Percentiles rank a stretch among this genome's conserved stretches.
Evolutionary conservation across 2,329 filamentous ascomycete species (phyloP).

Genomic region (Colletotrichum horii): DNA sequence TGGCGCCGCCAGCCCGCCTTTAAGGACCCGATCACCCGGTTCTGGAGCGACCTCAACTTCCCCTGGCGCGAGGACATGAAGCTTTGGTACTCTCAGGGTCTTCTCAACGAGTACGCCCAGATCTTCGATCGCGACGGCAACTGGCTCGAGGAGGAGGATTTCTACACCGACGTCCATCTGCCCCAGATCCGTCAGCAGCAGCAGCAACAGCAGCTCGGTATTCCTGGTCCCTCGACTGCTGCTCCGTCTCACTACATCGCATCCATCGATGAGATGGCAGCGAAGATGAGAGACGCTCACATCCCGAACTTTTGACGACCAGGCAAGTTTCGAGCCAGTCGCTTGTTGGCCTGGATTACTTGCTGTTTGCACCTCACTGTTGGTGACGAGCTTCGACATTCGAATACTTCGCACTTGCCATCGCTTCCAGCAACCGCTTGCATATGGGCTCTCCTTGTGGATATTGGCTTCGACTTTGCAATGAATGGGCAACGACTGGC

Average conservation of each 20-base stretch:
- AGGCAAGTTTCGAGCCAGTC: background rate
- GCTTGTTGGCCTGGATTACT: background rate
- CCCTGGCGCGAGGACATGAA: conserved; percentile 19
- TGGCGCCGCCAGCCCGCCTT: conserved; percentile 4
- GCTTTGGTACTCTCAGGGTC: conserved; percentile 1
- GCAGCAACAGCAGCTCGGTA: background rate
- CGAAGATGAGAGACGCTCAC: background rate
- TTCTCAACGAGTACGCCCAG: background rate
- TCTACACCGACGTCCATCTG: background rate
- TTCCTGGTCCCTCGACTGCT: background rate
- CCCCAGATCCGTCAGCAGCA: background rate
- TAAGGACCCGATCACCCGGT: background rate
- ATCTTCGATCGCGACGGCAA: background rate
- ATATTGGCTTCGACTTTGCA: background rate
- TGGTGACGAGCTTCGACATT: background rate
- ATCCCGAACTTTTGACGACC: background rate
- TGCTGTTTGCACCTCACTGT: background rate
- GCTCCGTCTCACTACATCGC: background rate
- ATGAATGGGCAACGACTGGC: background rate
- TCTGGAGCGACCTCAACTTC: conserved; percentile 11
- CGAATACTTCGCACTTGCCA: background rate
- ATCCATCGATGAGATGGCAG: conserved; percentile 3
- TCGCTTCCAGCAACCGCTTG: background rate
- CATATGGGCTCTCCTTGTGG: background rate
- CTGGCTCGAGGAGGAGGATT: background rate